Evolutionary conservation across 257 asterid species (phyloP).

Genomic region (Solanum chaucha): DNA sequence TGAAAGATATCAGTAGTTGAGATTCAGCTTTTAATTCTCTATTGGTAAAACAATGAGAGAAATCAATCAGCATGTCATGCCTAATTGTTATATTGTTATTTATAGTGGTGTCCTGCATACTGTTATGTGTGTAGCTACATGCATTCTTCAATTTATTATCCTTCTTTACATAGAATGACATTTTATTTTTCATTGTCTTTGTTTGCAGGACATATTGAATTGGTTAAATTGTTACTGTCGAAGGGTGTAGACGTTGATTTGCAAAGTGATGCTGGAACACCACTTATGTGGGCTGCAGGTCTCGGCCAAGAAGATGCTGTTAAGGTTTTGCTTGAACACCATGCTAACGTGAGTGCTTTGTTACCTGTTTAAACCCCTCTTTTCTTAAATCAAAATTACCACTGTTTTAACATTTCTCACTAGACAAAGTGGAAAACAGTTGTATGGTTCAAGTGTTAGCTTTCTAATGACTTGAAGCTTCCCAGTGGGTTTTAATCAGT

Average conservation of each 20-base stretch:
- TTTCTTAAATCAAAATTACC: background rate
- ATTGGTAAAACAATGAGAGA: background rate
- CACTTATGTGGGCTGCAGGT: constrained; percentile 97
- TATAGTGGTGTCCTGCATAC: background rate
- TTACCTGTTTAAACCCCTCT: background rate
- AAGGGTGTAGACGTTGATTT: constrained; percentile 60
- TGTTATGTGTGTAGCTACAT: background rate
- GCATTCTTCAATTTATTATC: background rate
- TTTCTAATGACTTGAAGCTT: background rate
- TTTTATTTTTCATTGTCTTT: constrained; percentile 4
- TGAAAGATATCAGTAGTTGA: background rate
- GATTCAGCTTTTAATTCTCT: background rate
- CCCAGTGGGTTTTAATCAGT: background rate
- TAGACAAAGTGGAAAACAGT: background rate
- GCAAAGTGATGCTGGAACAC: constrained; percentile 85
- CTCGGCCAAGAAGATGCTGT: constrained; percentile 73
- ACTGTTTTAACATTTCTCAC: background rate
- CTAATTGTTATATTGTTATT: background rate
- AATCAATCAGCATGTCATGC: background rate
- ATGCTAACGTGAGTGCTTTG: constrained; percentile 54
- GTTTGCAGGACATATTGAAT: constrained; percentile 62
- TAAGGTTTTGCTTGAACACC: constrained; percentile 62
- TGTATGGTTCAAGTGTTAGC: background rate
- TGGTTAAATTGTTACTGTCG: constrained; percentile 48
- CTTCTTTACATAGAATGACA: background rate